Conservation (phyloP, 768 basidiomycete species). For the Lactifluus rugatus region DNA sequence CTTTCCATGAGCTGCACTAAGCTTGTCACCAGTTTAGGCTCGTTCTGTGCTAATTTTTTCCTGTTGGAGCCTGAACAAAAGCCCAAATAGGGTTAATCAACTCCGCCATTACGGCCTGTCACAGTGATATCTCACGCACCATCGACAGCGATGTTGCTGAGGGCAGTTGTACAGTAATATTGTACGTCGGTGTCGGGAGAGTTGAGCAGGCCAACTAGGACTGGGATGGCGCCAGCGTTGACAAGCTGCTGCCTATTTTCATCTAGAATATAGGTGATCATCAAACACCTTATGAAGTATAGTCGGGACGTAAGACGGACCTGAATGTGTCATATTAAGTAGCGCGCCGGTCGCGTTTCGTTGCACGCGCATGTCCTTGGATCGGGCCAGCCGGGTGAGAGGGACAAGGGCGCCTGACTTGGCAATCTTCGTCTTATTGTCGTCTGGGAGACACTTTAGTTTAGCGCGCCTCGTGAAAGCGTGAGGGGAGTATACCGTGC, state of each 20-base stretch:
- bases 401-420: conserved; percentile 99
- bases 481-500: conserved; percentile 54
- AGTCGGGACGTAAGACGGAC: conserved; percentile 33
- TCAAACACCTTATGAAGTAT: background rate
- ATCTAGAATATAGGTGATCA: conserved; percentile 39
- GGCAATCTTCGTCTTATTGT: conserved; percentile 99
- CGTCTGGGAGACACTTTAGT: conserved; percentile 46
- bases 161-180: conserved; percentile 97
- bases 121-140: conserved; percentile 33
- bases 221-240: conserved; percentile 96
- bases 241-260: conserved; percentile 98
- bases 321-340: conserved; percentile 98
- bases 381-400: conserved; percentile 88
- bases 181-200: conserved; percentile 99
- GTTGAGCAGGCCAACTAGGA: conserved; percentile 87
- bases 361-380: conserved; percentile 99
- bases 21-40: conserved; percentile 90
- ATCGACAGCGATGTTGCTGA: conserved; percentile 98
- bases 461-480: background rate
- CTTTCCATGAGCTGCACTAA: conserved; percentile 96
- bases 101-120: background rate
- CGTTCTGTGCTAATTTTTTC: conserved; percentile 88
- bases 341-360: conserved; percentile 97
- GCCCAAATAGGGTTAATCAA: background rate
- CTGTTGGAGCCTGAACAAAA: conserved; percentile 60